Evolutionary conservation across 768 basidiomycete genomes (phyloP).

Genomic region (Trametes elegans): DNA sequence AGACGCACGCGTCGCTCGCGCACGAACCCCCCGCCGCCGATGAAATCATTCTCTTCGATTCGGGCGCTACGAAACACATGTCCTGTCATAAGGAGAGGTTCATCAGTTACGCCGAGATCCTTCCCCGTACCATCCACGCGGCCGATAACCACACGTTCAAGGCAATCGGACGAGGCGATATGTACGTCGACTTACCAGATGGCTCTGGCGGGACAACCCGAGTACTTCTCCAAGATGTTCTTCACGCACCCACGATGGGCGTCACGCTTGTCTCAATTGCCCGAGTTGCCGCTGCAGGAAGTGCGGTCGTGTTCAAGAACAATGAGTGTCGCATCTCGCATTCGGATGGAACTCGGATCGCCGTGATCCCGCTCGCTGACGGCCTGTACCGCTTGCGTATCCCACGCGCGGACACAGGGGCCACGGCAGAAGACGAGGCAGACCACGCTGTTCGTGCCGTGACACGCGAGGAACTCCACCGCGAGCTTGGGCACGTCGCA

Average conservation of each 20-base stretch:
- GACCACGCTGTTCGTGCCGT: neutral
- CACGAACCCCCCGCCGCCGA: neutral
- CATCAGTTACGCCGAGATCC: slow-evolving; percentile 25
- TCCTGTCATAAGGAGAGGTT: slow-evolving; percentile 30
- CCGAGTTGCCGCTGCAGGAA: slow-evolving; percentile 12
- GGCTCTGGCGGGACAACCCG: slow-evolving; percentile 1
- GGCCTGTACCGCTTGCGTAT: slow-evolving; percentile 4
- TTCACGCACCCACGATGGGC: slow-evolving; percentile 23
- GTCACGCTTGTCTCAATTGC: slow-evolving; percentile 25
- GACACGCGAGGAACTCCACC: slow-evolving; percentile 30
- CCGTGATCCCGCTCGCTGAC: neutral
- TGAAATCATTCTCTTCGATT: slow-evolving; percentile 29
- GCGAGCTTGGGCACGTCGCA: slow-evolving; percentile 35
- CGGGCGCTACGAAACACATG: slow-evolving; percentile 36
- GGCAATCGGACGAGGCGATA: slow-evolving; percentile 24
- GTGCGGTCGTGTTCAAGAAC: neutral
- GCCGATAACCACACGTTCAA: slow-evolving; percentile 26
- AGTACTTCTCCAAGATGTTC: slow-evolving; percentile 20
- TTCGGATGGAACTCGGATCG: neutral
- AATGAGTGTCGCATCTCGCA: slow-evolving; percentile 12
- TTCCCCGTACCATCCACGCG: slow-evolving; percentile 28
- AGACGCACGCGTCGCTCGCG: neutral
- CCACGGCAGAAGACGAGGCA: neutral
- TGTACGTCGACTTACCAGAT: slow-evolving; percentile 23
- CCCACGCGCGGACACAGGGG: neutral